These are phyloP conservation scores for Saitozyma sp. DNA, from an alignment of 768 basidiomycete genomes.

Conservation along the genomic window DNA sequence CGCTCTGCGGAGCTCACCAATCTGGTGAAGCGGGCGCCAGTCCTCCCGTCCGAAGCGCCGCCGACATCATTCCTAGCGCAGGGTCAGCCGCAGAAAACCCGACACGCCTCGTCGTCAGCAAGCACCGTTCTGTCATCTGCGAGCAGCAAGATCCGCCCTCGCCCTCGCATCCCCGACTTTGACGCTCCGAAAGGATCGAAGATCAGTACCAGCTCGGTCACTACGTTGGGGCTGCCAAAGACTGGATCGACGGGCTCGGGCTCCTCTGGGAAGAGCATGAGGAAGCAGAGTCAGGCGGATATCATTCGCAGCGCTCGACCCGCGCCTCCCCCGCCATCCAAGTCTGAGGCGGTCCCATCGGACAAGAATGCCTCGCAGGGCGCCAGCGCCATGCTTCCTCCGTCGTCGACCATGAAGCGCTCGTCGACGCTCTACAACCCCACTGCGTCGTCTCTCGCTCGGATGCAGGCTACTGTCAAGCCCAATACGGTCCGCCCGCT, in stretches of 20 bases:
- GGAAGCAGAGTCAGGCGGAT: conserved; percentile 36
- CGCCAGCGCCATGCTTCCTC: neutral
- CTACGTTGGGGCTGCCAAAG: conserved; percentile 29
- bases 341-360: neutral
- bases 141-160: no score
- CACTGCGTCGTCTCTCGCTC: conserved; percentile 38
- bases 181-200: conserved; percentile 4
- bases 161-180: conserved; percentile 19
- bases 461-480: conserved; percentile 47
- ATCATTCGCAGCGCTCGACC: conserved; percentile 36
- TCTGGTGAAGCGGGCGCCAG: conserved; percentile 17
- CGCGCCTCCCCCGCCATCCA: conserved; percentile 30
- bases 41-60: conserved; percentile 12
- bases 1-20: conserved; percentile 23
- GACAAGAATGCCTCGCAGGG: no score
- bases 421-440: conserved; percentile 39
- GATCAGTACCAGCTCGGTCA: conserved; percentile 11
- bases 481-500: conserved; percentile 21
- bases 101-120: neutral
- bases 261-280: conserved; percentile 17
- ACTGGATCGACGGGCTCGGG: conserved; percentile 21
- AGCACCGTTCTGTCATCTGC: neutral
- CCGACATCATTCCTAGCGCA: neutral
- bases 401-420: conserved; percentile 10
- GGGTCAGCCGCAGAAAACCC: neutral